Percentiles rank a stretch among this genome's conserved stretches.
Evolutionary conservation across 345 rosid genomes (phyloP).

Genomic region (Rhodomyrtus tomentosa): DNA sequence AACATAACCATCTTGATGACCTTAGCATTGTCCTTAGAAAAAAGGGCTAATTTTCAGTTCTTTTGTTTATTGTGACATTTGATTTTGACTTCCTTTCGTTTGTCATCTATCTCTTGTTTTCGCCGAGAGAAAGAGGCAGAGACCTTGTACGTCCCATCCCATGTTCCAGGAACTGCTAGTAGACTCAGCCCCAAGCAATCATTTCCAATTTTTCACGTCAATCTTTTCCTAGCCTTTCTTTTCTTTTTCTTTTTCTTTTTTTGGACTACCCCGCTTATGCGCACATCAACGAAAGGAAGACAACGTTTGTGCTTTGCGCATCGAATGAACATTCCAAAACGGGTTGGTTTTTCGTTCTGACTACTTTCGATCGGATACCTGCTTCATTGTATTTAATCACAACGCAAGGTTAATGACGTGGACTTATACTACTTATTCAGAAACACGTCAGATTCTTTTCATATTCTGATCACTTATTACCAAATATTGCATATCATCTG

Average conservation of each 20-base stretch:
- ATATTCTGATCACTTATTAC: background rate
- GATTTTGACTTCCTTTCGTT: background rate
- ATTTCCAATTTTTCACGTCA: background rate
- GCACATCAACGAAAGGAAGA: background rate
- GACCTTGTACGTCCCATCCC: background rate
- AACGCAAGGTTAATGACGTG: too few species aligned
- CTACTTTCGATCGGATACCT: too few species aligned
- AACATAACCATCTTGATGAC: background rate
- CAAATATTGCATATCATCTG: background rate
- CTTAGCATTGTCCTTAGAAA: background rate
- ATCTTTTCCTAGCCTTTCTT: background rate
- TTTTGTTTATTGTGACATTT: background rate
- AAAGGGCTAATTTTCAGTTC: background rate
- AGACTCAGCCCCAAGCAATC: background rate
- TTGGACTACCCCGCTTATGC: background rate
- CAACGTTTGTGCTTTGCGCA: too few species aligned
- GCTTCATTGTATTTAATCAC: too few species aligned
- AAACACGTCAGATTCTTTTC: too few species aligned
- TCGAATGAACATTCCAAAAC: too few species aligned
- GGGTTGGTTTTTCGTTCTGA: too few species aligned
- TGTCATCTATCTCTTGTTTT: background rate
- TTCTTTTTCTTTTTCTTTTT: too few species aligned
- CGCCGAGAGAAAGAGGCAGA: background rate
- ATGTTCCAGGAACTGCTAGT: background rate
- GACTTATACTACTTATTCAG: too few species aligned